Conservation (phyloP, 2,329 filamentous ascomycete species). For the Colletotrichum tofieldiae region DNA sequence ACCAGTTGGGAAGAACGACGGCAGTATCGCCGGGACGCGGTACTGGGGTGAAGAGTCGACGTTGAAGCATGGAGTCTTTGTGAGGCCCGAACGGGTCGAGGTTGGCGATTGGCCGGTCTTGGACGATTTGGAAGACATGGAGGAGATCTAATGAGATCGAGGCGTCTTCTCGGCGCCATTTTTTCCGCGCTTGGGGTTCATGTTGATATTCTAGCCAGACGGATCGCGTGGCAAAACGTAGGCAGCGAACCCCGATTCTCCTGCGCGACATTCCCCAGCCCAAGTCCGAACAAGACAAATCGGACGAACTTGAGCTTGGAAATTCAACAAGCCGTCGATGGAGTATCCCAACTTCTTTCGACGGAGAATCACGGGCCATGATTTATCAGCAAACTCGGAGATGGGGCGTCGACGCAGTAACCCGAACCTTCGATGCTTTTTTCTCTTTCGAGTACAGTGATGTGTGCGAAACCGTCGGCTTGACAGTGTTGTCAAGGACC, state of each 20-base stretch:
- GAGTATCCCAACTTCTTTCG: constrained; percentile 15
- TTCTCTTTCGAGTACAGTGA: constrained; percentile 30
- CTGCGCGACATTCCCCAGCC: constrained; percentile 29
- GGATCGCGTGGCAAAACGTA: constrained; percentile 13
- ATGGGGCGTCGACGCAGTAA: constrained; percentile 35
- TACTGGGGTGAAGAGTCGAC: constrained; percentile 79
- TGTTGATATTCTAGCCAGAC: background rate
- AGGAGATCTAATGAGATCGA: constrained; percentile 71
- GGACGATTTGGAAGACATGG: constrained; percentile 84
- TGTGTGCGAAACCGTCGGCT: constrained; percentile 31
- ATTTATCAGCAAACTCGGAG: constrained; percentile 6
- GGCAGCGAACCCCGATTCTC: constrained; percentile 26
- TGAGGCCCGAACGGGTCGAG: constrained; percentile 84
- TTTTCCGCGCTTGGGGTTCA: constrained; percentile 27
- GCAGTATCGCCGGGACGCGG: constrained; percentile 75
- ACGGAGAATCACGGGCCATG: background rate
- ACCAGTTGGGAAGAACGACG: constrained; percentile 87
- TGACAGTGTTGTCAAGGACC: constrained; percentile 13
- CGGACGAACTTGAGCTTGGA: constrained; percentile 37
- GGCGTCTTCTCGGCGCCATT: constrained; percentile 11
- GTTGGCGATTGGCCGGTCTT: constrained; percentile 80
- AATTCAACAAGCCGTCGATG: constrained; percentile 22
- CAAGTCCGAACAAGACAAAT: constrained; percentile 24
- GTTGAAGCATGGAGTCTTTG: constrained; percentile 83
- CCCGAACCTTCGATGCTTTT: constrained; percentile 38